A percentile compares a stretch with the other conserved stretches of the same genome.
These are phyloP conservation scores for Cryphonectria radicalis DNA, from an alignment of 2,329 filamentous ascomycete genomes.

Conservation along the genomic window DNA sequence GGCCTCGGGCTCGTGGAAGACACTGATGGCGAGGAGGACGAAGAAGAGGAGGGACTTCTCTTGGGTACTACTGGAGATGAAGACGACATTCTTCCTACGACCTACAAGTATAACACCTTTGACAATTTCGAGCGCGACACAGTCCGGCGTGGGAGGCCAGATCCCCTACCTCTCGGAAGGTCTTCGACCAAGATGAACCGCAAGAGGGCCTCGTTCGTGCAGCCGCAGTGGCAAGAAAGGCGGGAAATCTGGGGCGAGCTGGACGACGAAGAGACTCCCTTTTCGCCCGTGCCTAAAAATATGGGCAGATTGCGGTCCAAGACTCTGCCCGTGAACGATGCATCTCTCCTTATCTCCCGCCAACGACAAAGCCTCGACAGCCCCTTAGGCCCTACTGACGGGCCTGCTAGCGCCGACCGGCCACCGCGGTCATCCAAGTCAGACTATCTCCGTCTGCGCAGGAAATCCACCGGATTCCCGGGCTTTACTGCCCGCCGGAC, in stretches of 20 bases:
- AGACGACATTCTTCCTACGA: conserved; percentile 42
- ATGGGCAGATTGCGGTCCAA: conserved; percentile 50
- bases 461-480: conserved; percentile 66
- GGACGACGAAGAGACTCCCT: conserved; percentile 68
- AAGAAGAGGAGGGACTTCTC: conserved; percentile 60
- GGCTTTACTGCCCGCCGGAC: conserved; percentile 60
- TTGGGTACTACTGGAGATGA: conserved; percentile 54
- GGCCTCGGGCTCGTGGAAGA: conserved; percentile 82
- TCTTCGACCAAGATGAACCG: conserved; percentile 16
- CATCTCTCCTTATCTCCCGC: conserved; percentile 43
- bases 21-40: conserved; percentile 59
- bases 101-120: conserved; percentile 54
- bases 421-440: conserved; percentile 21
- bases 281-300: conserved; percentile 38
- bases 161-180: conserved; percentile 25
- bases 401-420: conserved; percentile 15
- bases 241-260: conserved; percentile 89
- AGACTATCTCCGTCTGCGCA: conserved; percentile 46
- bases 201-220: conserved; percentile 20
- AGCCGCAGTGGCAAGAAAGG: conserved; percentile 63
- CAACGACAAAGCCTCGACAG: conserved; percentile 40
- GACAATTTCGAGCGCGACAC: conserved; percentile 39
- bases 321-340: conserved; percentile 47
- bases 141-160: conserved; percentile 34
- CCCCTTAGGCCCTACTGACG: conserved; percentile 24